Conservation (phyloP, 352 stramenopile genomes). For the Plasmopara viticola region DNA sequence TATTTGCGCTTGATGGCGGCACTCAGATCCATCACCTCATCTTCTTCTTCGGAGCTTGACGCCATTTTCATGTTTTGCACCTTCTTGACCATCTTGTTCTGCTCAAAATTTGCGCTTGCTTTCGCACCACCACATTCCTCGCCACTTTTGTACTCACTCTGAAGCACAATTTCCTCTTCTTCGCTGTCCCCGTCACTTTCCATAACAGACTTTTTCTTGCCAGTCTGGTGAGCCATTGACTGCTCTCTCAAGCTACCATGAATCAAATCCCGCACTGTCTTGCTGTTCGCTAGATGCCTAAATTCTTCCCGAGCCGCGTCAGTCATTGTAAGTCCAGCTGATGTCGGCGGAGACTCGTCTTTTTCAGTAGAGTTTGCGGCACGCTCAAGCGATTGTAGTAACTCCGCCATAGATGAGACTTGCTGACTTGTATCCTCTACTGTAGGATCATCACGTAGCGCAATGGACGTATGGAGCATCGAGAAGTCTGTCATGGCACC, state of each 20-base stretch:
- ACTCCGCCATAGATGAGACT: constrained; percentile 62
- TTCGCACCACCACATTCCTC: constrained; percentile 15
- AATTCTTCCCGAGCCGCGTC: constrained; percentile 47
- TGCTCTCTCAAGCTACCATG: constrained; percentile 23
- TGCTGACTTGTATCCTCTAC: constrained; percentile 44
- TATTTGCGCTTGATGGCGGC: constrained; percentile 72
- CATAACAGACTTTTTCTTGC: constrained; percentile 19
- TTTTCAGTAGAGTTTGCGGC: constrained; percentile 31
- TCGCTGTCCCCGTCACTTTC: constrained; percentile 63
- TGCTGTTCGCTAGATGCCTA: constrained; percentile 45
- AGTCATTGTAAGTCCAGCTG: constrained; percentile 21
- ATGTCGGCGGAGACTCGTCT: constrained; percentile 8
- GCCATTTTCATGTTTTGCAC: constrained; percentile 35
- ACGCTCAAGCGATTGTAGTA: constrained; percentile 66
- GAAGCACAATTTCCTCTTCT: constrained; percentile 60
- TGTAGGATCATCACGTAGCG: constrained; percentile 55
- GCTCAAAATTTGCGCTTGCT: constrained; percentile 6
- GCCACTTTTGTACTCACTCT: constrained; percentile 56
- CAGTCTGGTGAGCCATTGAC: constrained; percentile 2
- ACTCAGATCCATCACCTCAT: constrained; percentile 58
- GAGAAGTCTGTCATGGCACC: constrained; percentile 80
- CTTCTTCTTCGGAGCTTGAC: constrained; percentile 42
- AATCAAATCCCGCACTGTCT: constrained; percentile 41
- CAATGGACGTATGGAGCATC: constrained; percentile 69
- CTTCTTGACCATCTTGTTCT: constrained; percentile 26